Evolutionary conservation across 2,329 filamentous ascomycete species (phyloP).

Genomic region (Decorospora gaudefroyi): DNA sequence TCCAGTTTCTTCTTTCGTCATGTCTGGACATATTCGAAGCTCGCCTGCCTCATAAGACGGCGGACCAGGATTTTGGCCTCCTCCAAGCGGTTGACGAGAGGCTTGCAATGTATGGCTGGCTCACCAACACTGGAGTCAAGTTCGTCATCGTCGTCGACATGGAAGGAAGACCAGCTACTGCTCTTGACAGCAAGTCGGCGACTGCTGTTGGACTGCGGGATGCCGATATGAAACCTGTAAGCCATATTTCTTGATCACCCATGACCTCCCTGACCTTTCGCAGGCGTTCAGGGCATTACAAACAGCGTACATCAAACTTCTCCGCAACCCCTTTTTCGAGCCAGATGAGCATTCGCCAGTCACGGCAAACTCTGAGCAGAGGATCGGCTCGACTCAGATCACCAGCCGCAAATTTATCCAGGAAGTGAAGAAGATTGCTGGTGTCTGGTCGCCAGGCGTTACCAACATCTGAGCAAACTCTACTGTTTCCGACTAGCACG

Average conservation of each 20-base stretch:
- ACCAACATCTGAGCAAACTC: conserved; percentile 56
- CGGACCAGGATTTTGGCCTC: conserved; percentile 85
- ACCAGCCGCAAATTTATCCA: conserved; percentile 77
- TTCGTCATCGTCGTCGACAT: conserved; percentile 91
- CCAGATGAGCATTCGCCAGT: conserved; percentile 79
- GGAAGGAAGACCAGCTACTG: conserved; percentile 65
- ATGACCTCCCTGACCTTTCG: conserved; percentile 7
- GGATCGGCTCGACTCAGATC: conserved; percentile 66
- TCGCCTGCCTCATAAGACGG: conserved; percentile 71
- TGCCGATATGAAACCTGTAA: conserved; percentile 81
- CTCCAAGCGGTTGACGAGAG: conserved; percentile 93
- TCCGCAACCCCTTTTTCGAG: conserved; percentile 91
- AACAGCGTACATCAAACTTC: conserved; percentile 81
- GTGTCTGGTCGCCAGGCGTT: conserved; percentile 78
- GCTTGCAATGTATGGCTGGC: conserved; percentile 90
- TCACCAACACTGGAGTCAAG: conserved; percentile 93
- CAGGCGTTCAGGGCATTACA: conserved; percentile 89
- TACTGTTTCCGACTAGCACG: conserved; percentile 11
- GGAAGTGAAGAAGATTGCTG: conserved; percentile 84
- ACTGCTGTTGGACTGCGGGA: conserved; percentile 73
- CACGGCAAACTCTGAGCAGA: conserved; percentile 51
- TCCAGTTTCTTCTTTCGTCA: conserved; percentile 86
- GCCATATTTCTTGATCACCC: conserved; percentile 41
- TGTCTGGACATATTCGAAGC: conserved; percentile 94
- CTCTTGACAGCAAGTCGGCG: conserved; percentile 40